These are phyloP conservation scores for Chalciporus piperatoides DNA, from an alignment of 1,284 basidiomycete genomes.

Conservation along the genomic window DNA sequence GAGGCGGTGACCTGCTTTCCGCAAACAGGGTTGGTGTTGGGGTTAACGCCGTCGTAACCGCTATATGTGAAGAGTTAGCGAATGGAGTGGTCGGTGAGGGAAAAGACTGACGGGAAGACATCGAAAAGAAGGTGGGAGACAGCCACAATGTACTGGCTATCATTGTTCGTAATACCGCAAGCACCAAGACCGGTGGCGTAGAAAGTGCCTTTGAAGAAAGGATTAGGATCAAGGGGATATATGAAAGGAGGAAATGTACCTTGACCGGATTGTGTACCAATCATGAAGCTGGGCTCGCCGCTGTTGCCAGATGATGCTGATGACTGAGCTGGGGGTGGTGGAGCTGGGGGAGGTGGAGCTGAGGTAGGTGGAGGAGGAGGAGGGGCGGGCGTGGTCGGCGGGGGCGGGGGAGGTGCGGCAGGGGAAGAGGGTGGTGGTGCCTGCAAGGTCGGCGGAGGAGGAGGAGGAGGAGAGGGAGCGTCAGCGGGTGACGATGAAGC, in stretches of 20 bases:
- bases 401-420: constrained; percentile 15
- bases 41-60: constrained; percentile 48
- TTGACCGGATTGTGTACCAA: constrained; percentile 48
- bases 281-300: constrained; percentile 34
- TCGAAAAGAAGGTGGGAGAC: constrained; percentile 60
- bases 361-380: constrained; percentile 15
- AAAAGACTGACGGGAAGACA: constrained; percentile 52
- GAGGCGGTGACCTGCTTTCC: constrained; percentile 40
- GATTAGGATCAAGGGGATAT: constrained; percentile 1
- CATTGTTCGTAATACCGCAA: constrained; percentile 59
- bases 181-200: constrained; percentile 63
- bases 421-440: constrained; percentile 17
- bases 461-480: background rate
- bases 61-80: constrained; percentile 31
- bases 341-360: constrained; percentile 10
- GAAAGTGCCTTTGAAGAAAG: constrained; percentile 43
- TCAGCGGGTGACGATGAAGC: background rate
- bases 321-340: constrained; percentile 19
- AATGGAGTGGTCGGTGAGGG: background rate
- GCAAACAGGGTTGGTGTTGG: constrained; percentile 66
- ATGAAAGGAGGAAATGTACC: constrained; percentile 31
- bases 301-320: constrained; percentile 11
- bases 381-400: constrained; percentile 10
- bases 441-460: constrained; percentile 6
- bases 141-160: constrained; percentile 57